A percentile compares a stretch with the other conserved stretches of the same genome.
Conservation (phyloP, 2,329 filamentous ascomycete genomes). For the Colletotrichum sp. region DNA sequence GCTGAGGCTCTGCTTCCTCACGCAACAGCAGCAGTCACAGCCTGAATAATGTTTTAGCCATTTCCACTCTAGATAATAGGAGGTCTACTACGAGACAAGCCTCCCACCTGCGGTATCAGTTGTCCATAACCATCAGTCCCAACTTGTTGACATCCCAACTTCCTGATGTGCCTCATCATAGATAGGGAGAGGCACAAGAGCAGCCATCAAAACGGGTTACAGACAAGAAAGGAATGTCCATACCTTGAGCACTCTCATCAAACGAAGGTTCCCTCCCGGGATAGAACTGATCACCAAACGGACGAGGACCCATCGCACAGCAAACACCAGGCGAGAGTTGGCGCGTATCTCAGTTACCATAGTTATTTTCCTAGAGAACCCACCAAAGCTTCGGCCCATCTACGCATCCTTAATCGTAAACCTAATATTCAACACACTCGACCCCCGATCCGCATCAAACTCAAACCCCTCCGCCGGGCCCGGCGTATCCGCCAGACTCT, state of each 20-base stretch:
- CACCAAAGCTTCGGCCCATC: neutral
- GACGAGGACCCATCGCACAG: no score
- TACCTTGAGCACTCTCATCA: no score
- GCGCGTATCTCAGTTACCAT: no score
- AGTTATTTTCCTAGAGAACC: no score
- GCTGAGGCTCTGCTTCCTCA: neutral
- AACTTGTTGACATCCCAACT: no score
- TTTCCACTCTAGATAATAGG: neutral
- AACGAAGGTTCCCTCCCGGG: accelerated
- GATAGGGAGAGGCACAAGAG: no score
- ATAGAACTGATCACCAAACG: accelerated
- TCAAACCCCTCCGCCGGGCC: neutral
- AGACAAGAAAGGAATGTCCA: no score
- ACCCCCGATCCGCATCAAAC: neutral
- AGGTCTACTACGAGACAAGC: accelerated
- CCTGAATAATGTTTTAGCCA: accelerated
- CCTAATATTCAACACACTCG: neutral
- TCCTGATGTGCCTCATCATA: no score
- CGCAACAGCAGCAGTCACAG: neutral
- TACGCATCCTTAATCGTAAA: neutral
- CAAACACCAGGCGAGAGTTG: no score
- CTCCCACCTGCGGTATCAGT: neutral
- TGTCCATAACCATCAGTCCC: accelerated
- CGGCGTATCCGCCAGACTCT: accelerated
- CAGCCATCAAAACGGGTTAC: no score